Evolutionary conservation across 257 asterid species (phyloP).

Genomic region (Henckelia pumila): DNA sequence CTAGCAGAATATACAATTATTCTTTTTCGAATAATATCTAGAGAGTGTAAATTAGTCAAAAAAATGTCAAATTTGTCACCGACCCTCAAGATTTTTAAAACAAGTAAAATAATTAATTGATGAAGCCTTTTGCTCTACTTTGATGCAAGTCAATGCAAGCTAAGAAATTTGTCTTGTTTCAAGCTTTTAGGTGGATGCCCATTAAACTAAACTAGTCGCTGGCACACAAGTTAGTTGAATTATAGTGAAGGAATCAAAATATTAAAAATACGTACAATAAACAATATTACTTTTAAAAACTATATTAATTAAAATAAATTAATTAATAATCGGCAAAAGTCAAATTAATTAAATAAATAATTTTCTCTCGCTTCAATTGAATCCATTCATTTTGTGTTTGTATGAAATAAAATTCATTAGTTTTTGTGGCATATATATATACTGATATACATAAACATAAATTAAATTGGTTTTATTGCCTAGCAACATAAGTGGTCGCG

Average conservation of each 20-base stretch:
- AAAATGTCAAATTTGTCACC: conserved; percentile 20
- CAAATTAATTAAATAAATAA: no score
- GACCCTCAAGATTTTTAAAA: conserved; percentile 21
- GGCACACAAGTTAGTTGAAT: not conserved
- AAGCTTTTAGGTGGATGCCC: conserved; percentile 28
- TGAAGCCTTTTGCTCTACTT: not conserved
- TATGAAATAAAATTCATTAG: no score
- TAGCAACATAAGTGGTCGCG: no score
- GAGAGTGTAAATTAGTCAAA: not conserved
- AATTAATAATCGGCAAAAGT: not conserved
- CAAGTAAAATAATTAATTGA: not conserved
- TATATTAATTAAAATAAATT: no score
- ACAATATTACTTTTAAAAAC: no score
- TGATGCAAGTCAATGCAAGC: conserved; percentile 28
- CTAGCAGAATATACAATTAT: no score
- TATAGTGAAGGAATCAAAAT: not conserved
- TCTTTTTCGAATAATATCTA: not conserved
- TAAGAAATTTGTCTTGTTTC: conserved; percentile 29
- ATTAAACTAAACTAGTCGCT: not conserved
- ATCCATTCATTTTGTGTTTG: no score
- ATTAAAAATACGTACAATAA: no score
- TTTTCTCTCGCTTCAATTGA: no score
- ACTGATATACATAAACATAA: no score
- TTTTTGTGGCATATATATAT: no score
- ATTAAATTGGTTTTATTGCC: no score